phyloP scores from a whole-genome alignment of 805 yeast genomes.

The Starmerella riodocensis region DNA sequence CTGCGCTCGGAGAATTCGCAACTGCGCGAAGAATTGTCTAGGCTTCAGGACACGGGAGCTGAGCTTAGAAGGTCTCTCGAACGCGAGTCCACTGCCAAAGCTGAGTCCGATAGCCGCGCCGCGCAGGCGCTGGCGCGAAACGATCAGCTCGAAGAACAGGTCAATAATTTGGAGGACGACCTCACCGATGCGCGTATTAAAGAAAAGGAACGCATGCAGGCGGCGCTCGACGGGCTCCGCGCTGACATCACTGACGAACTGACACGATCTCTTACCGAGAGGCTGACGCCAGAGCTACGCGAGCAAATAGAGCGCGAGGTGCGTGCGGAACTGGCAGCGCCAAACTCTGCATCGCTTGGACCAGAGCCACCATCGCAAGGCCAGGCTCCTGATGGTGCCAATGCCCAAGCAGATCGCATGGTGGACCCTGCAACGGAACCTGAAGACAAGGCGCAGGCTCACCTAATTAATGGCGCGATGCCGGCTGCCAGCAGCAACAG shows the following conservation, averaged over 20 bases:
- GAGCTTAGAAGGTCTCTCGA: too few species aligned
- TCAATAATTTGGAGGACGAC: conserved; percentile 20
- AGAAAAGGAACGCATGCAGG: not conserved
- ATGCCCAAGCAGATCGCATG: not conserved
- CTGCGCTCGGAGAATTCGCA: conserved; percentile 14
- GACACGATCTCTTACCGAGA: not conserved
- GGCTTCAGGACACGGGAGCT: conserved; percentile 4
- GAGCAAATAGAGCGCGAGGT: not conserved
- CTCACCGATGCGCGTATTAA: conserved; percentile 10
- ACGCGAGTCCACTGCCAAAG: too few species aligned
- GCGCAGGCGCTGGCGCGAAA: conserved; percentile 15
- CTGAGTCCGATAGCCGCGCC: too few species aligned
- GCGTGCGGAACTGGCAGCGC: not conserved
- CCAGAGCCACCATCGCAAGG: not conserved
- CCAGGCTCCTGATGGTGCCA: not conserved
- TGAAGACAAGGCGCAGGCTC: not conserved
- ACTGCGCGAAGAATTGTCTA: conserved; percentile 2
- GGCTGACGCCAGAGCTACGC: not conserved
- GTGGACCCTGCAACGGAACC: not conserved
- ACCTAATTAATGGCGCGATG: not conserved
- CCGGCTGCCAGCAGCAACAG: not conserved
- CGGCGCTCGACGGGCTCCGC: not conserved
- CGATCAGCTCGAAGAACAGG: conserved; percentile 20
- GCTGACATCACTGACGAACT: conserved; percentile 1
- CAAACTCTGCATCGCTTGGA: not conserved